Evolutionary conservation across 2,329 filamentous ascomycete genomes (phyloP).

Genomic region (Claviceps purpurea): DNA sequence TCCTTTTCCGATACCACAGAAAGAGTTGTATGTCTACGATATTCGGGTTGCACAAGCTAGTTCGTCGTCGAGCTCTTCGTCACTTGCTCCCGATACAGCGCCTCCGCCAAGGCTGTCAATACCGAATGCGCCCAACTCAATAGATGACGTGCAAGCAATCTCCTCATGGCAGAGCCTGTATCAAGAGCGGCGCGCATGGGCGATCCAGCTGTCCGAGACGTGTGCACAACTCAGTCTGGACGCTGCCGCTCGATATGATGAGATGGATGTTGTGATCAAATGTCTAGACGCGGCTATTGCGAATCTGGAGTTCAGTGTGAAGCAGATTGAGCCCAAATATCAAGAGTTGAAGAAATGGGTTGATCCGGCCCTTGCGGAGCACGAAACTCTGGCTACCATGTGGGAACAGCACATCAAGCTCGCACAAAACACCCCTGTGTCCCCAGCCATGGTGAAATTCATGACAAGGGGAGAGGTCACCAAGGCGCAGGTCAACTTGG

Average conservation of each 20-base stretch:
- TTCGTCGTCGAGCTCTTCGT: constrained; percentile 25
- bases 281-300: constrained; percentile 75
- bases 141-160: constrained; percentile 66
- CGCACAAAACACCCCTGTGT: constrained; percentile 50
- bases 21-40: constrained; percentile 87
- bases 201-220: constrained; percentile 53
- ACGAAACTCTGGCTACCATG: constrained; percentile 45
- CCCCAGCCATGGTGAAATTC: constrained; percentile 50
- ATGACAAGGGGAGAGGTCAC: constrained; percentile 38
- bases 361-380: constrained; percentile 52
- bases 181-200: constrained; percentile 69
- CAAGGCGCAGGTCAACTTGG: constrained; percentile 44
- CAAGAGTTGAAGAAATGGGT: constrained; percentile 59
- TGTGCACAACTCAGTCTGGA: constrained; percentile 51
- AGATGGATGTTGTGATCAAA: constrained; percentile 64
- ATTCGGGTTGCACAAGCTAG: constrained; percentile 55
- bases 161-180: constrained; percentile 83
- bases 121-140: constrained; percentile 65
- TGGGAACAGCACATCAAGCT: constrained; percentile 59
- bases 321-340: constrained; percentile 57
- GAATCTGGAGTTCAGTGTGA: constrained; percentile 67
- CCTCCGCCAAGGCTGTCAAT: constrained; percentile 41
- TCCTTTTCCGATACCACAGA: constrained; percentile 32
- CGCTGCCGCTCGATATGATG: constrained; percentile 52
- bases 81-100: constrained; percentile 34